Conservation (phyloP, 129 eudicot species). For the Arctium lappa region DNA sequence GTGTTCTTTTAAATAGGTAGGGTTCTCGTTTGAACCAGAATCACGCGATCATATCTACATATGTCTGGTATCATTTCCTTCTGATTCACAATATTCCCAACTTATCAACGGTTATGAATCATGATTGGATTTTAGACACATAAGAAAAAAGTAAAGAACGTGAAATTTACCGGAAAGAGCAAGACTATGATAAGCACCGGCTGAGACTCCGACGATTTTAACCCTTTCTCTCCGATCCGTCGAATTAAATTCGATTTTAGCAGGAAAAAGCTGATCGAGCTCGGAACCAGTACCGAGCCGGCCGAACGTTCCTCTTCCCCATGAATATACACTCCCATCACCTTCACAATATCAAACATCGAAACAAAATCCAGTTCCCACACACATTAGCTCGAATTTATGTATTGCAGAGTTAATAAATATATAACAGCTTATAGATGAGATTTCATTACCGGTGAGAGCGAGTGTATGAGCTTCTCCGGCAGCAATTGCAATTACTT, state of each 20-base stretch:
- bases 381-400: not conserved
- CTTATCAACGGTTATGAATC: not conserved
- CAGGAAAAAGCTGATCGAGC: constrained; percentile 57
- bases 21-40: too few species aligned
- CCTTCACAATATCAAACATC: constrained; percentile 37
- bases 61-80: not conserved
- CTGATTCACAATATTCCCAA: not conserved
- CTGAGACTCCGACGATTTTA: constrained; percentile 67
- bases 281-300: constrained; percentile 82
- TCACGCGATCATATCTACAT: not conserved
- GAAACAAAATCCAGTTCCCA: not conserved
- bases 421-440: not conserved
- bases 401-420: not conserved
- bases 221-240: constrained; percentile 12
- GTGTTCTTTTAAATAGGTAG: too few species aligned
- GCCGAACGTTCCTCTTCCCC: constrained; percentile 98
- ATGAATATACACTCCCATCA: constrained; percentile 78
- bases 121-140: not conserved
- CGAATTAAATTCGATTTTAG: constrained; percentile 35
- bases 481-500: constrained; percentile 53
- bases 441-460: constrained; percentile 50
- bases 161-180: constrained; percentile 67
- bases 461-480: constrained; percentile 96
- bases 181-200: constrained; percentile 90
- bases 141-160: not conserved